These are phyloP conservation scores for Ensete glaucum DNA, from an alignment of 176 grass and related monocot genomes.

Conservation along the genomic window DNA sequence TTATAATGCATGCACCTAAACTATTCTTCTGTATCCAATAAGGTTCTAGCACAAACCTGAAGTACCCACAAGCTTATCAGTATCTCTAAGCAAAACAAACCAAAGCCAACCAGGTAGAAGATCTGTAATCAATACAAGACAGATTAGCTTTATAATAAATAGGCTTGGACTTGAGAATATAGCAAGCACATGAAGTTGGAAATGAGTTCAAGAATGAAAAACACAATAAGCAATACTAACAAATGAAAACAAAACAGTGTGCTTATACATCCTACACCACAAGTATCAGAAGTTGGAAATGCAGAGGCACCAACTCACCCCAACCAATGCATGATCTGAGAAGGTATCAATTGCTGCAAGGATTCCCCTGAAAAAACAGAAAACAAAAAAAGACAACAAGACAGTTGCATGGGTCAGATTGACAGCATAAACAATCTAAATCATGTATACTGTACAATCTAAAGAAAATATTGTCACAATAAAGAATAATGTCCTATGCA, in stretches of 20 bases:
- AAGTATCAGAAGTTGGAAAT: neutral
- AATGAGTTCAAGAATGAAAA: too few species aligned
- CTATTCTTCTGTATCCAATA: neutral
- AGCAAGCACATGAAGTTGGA: neutral
- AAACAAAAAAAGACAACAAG: slow-evolving; percentile 10
- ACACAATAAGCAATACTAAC: neutral
- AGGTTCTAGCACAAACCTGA: slow-evolving; percentile 44
- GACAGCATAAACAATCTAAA: too few species aligned
- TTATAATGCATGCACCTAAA: too few species aligned
- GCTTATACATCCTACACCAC: neutral
- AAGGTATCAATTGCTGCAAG: slow-evolving; percentile 63
- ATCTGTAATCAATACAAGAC: slow-evolving; percentile 30
- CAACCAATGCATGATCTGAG: slow-evolving; percentile 35
- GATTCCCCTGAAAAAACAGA: slow-evolving; percentile 56
- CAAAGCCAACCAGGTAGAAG: slow-evolving; percentile 72
- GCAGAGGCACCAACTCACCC: slow-evolving; percentile 38
- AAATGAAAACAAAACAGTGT: neutral
- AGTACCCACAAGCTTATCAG: slow-evolving; percentile 87
- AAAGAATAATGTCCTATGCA: too few species aligned
- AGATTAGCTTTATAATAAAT: slow-evolving; percentile 10
- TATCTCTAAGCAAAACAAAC: slow-evolving; percentile 59
- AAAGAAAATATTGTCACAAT: too few species aligned
- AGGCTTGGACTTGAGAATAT: neutral
- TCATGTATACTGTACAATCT: too few species aligned
- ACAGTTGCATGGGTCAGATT: neutral